A percentile compares a stretch with the other conserved stretches of the same genome.
Evolutionary conservation across 257 asterid genomes (phyloP).

Genomic region (Penstemon davidsonii): DNA sequence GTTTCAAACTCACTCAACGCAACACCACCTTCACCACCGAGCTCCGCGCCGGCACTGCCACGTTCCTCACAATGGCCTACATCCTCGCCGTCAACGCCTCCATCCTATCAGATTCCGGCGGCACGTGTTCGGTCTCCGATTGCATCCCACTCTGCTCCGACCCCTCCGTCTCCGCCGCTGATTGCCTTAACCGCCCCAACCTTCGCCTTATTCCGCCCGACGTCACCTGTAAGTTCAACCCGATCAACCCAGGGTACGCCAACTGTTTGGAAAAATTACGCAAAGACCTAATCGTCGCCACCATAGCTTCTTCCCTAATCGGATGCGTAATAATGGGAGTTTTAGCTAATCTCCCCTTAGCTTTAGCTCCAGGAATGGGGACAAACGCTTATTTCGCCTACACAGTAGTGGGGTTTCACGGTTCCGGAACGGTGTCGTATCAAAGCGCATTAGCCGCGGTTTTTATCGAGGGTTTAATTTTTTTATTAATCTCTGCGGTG

Average conservation of each 20-base stretch:
- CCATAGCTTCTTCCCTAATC: constrained; percentile 74
- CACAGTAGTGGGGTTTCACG: constrained; percentile 96
- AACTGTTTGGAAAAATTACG: constrained; percentile 68
- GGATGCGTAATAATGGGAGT: constrained; percentile 86
- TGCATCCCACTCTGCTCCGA: constrained; percentile 77
- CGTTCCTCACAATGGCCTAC: constrained; percentile 98
- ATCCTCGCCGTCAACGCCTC: constrained; percentile 98
- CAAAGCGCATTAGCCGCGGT: constrained; percentile 82
- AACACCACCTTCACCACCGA: constrained; percentile 89
- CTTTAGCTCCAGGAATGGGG: constrained; percentile 94
- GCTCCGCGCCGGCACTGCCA: constrained; percentile 97
- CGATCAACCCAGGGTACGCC: constrained; percentile 91
- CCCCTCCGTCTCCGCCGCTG: constrained; percentile 44
- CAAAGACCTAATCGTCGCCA: constrained; percentile 78
- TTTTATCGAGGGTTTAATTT: constrained; percentile 78
- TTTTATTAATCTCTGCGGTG: constrained; percentile 63
- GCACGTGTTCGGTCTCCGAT: constrained; percentile 86
- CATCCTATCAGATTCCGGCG: constrained; percentile 87
- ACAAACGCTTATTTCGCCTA: constrained; percentile 89
- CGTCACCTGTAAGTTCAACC: constrained; percentile 69
- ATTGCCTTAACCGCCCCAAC: constrained; percentile 44
- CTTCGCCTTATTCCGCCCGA: constrained; percentile 57
- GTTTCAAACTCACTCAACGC: constrained; percentile 76
- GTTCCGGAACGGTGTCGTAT: constrained; percentile 75
- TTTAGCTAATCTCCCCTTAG: constrained; percentile 74